phyloP scores from a whole-genome alignment of 2,329 filamentous ascomycete species.

The Beauveria scarabaeidicola region DNA sequence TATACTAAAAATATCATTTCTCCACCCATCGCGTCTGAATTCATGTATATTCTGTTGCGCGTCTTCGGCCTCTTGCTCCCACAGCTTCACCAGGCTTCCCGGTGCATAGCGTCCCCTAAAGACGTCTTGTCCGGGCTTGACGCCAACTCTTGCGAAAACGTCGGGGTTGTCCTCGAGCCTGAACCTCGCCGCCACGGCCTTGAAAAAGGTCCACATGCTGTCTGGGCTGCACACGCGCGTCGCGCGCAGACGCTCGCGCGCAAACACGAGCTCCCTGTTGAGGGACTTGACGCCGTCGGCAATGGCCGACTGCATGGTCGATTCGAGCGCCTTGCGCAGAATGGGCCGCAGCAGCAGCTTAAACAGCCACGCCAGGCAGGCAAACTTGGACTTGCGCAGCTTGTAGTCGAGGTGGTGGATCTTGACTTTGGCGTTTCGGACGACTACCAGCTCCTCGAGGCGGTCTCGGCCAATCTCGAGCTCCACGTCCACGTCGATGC shows the following conservation, averaged over 20 bases:
- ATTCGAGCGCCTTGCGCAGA: conserved; percentile 69
- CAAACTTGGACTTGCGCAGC: conserved; percentile 65
- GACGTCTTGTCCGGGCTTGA: conserved; percentile 49
- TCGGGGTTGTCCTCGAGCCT: conserved; percentile 67
- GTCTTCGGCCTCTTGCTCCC: conserved; percentile 67
- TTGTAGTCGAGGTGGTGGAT: conserved; percentile 83
- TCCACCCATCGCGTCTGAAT: conserved; percentile 64
- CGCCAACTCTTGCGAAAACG: conserved; percentile 62
- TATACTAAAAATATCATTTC: conserved; percentile 71
- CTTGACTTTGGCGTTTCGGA: conserved; percentile 67
- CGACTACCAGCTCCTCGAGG: conserved; percentile 71
- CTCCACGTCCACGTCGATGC: conserved; percentile 79
- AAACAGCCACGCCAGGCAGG: conserved; percentile 70
- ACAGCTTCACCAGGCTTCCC: conserved; percentile 81
- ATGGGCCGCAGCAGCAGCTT: conserved; percentile 78
- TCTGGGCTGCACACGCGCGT: conserved; percentile 72
- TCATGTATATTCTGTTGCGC: conserved; percentile 70
- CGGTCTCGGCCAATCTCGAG: conserved; percentile 72
- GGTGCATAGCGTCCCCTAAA: conserved; percentile 85
- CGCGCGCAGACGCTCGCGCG: conserved; percentile 76
- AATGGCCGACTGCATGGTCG: conserved; percentile 65
- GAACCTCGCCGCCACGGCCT: conserved; percentile 70
- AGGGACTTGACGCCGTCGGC: conserved; percentile 59
- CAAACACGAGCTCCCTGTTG: conserved; percentile 81
- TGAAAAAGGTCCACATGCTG: conserved; percentile 73